These are phyloP conservation scores for Allantophomopsis lycopodina DNA, from an alignment of 2,329 filamentous ascomycete species.

Conservation along the genomic window DNA sequence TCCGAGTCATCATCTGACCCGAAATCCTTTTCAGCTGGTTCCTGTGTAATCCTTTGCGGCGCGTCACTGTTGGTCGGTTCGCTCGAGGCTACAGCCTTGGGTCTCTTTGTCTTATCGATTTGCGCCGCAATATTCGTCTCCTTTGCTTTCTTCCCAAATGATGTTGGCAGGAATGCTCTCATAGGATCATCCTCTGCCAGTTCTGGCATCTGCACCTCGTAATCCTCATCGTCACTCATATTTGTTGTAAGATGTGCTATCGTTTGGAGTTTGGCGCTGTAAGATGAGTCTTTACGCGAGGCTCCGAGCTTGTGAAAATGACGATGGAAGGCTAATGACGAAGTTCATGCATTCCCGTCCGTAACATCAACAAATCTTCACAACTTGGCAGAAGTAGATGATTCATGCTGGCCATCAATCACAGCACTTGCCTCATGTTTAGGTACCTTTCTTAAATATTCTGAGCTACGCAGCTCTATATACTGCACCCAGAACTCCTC, in stretches of 20 bases:
- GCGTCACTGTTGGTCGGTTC: conserved; percentile 10
- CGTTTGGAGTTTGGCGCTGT: conserved; percentile 1
- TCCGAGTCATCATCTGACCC: conserved; percentile 27
- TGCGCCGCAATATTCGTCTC: conserved; percentile 65
- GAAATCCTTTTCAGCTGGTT: conserved; percentile 20
- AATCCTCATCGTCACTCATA: conserved; percentile 49
- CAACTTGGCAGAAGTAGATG: too few species aligned
- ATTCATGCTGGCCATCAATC: too few species aligned
- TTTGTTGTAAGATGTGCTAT: conserved; percentile 4
- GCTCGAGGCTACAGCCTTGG: conserved; percentile 20
- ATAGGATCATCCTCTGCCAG: conserved; percentile 53
- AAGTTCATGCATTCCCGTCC: too few species aligned
- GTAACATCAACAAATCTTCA: too few species aligned
- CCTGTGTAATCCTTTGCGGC: conserved; percentile 14
- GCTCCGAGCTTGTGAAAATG: conserved; percentile 1
- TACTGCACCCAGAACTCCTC: too few species aligned
- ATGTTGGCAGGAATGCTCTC: conserved; percentile 63
- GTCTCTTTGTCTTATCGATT: conserved; percentile 64
- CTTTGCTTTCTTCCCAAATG: conserved; percentile 73
- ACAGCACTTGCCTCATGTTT: too few species aligned
- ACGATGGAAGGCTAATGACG: neutral
- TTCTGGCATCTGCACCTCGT: conserved; percentile 38
- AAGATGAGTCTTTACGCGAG: neutral
- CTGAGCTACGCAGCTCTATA: neutral
- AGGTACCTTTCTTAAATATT: too few species aligned